A percentile compares a stretch with the other conserved stretches of the same genome.
phyloP scores from a whole-genome alignment of 768 basidiomycete species.

The Lactifluus hygrophoroides region DNA sequence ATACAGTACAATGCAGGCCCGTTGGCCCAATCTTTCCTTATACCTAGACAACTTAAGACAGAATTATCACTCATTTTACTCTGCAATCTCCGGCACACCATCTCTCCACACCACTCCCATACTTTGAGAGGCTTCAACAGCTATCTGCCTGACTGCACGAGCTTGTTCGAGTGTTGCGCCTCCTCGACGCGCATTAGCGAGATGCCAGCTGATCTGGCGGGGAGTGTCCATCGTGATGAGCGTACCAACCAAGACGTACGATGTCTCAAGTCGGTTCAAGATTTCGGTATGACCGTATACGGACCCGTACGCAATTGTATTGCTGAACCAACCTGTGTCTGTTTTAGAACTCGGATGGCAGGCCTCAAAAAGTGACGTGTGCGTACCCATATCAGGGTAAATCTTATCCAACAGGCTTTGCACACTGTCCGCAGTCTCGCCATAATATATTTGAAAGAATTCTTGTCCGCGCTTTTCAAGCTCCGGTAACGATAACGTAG shows the following conservation, averaged over 20 bases:
- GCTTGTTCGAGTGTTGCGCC: conserved; percentile 48
- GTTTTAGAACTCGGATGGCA: neutral
- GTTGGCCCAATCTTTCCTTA: too few species aligned
- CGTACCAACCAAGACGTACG: conserved; percentile 51
- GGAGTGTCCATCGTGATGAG: conserved; percentile 56
- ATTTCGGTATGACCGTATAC: conserved; percentile 43
- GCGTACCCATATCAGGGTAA: conserved; percentile 58
- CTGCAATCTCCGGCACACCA: conserved; percentile 38
- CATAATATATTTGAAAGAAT: conserved; percentile 45
- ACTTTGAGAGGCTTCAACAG: conserved; percentile 40
- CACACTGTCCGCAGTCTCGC: conserved; percentile 43
- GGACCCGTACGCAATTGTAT: conserved; percentile 47
- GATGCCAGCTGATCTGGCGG: conserved; percentile 58
- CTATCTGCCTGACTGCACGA: conserved; percentile 44
- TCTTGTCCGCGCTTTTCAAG: conserved; percentile 34
- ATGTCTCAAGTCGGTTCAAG: conserved; percentile 45
- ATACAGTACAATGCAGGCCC: neutral
- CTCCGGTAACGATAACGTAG: conserved; percentile 35
- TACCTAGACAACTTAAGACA: too few species aligned
- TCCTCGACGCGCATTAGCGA: conserved; percentile 44
- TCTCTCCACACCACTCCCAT: conserved; percentile 46
- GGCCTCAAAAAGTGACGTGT: neutral
- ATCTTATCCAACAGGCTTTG: conserved; percentile 39
- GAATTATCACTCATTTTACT: too few species aligned
- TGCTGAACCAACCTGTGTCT: conserved; percentile 43